phyloP scores from a whole-genome alignment of 192 early-diverging fungal genomes.

The Chytriomyces confervae region DNA sequence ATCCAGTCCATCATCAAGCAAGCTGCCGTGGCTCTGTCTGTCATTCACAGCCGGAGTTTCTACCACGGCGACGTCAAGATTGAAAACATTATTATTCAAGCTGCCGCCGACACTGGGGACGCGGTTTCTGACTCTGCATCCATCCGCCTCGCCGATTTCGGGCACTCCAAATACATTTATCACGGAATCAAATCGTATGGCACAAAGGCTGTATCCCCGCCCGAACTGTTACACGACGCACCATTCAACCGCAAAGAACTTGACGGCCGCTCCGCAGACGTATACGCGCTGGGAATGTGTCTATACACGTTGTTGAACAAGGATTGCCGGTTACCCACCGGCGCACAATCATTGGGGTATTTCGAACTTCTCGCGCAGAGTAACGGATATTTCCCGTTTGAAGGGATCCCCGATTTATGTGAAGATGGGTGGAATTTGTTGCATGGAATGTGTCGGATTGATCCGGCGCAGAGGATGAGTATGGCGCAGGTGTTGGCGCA shows the following conservation, averaged over 20 bases:
- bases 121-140: not conserved
- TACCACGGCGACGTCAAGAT: constrained; percentile 67
- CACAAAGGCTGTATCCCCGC: constrained; percentile 15
- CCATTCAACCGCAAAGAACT: not conserved
- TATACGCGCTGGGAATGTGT: constrained; percentile 20
- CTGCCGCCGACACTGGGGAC: not conserved
- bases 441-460: constrained; percentile 20
- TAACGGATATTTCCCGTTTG: not conserved
- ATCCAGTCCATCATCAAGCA: constrained; percentile 51
- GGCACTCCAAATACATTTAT: constrained; percentile 8
- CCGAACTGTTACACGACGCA: constrained; percentile 4
- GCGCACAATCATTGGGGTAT: not conserved
- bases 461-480: constrained; percentile 10
- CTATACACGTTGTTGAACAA: constrained; percentile 13
- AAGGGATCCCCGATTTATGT: not conserved
- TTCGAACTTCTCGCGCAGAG: not conserved
- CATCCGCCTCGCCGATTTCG: constrained; percentile 30
- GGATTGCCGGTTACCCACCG: not conserved
- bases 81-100: constrained; percentile 58
- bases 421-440: constrained; percentile 12
- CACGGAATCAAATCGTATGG: constrained; percentile 10
- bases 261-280: constrained; percentile 13
- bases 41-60: constrained; percentile 52
- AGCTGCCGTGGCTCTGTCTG: constrained; percentile 43
- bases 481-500: constrained; percentile 29